Evolutionary conservation across 139 green algal species (phyloP), one percentile per base, ranked within the genome.

Genomic region (Dunaliella primolecta): DNA sequence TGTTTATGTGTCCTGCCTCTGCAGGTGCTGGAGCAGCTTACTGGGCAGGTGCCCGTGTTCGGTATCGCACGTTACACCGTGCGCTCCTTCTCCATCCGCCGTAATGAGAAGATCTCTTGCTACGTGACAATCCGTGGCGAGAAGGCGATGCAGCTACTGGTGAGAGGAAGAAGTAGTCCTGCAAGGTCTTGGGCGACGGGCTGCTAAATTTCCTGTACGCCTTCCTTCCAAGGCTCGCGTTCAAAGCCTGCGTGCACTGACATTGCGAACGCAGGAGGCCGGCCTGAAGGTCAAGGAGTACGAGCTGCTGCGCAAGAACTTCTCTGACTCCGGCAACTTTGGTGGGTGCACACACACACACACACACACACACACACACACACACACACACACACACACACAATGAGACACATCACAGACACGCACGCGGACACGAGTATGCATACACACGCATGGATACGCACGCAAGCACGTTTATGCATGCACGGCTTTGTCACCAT

Each of bases 211-310:
- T n/a, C n/a, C n/a, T n/a, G n/a, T n/a, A n/a, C n/a, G n/a, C n/a
- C n/a, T n/a, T n/a, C n/a, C n/a, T n/a, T n/a, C n/a, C n/a, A n/a
- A n/a, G n/a, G n/a, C n/a, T n/a, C n/a, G n/a, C n/a, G n/a, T n/a
- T n/a, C n/a, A n/a, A n/a, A n/a, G n/a, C n/a, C n/a, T n/a, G n/a
- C n/a, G n/a, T n/a, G n/a, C n/a, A n/a, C n/a, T n/a, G n/a, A 33
- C 71, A 78, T 3, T 23, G 15, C 46, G 46, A 64, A 25, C 24
- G 80, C 85, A 97, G 95, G 98, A 99, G 93, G 94, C 95, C 77
- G 97, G 97, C 36, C 93, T 99, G 31, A 99, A 99, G 93, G 97
- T 99, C 81, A 98, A 98, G 94, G 97, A 99, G 91, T 99, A 98
- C 84, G 97, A 99, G 94, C 94, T 99, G 24, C 86, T 99, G 35